phyloP scores from a whole-genome alignment of 768 basidiomycete species.

The Auricularia sp. region DNA sequence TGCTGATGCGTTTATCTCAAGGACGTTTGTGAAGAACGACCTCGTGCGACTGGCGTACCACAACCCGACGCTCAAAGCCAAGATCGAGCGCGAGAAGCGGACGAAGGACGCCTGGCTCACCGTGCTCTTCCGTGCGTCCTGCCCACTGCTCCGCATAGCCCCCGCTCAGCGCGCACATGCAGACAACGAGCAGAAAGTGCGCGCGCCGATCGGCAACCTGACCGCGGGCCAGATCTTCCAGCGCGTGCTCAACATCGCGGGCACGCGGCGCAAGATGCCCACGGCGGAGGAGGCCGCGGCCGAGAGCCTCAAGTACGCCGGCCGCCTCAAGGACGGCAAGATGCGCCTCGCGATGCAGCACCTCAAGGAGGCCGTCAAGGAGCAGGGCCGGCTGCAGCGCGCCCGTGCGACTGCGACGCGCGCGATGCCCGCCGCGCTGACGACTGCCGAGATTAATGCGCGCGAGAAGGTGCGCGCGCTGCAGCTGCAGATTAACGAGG shows the following conservation, averaged over 20 bases:
- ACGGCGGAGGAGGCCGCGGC: neutral
- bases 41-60: neutral
- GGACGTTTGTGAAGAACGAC: neutral
- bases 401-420: neutral
- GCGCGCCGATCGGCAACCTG: neutral
- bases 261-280: neutral
- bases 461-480: neutral
- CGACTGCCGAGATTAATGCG: neutral
- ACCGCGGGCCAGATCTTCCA: neutral
- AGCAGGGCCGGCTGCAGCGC: neutral
- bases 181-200: neutral
- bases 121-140: neutral
- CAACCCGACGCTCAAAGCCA: neutral
- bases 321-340: neutral
- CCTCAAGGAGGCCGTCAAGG: neutral
- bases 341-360: neutral
- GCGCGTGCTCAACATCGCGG: neutral
- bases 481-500: neutral
- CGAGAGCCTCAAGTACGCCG: neutral
- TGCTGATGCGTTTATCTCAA: neutral
- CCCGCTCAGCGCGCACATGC: neutral
- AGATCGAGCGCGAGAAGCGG: neutral
- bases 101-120: neutral
- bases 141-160: no score
- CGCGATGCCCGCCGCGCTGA: neutral